phyloP scores from a whole-genome alignment of 305 asterid genomes.

The Solanum chacoense region DNA sequence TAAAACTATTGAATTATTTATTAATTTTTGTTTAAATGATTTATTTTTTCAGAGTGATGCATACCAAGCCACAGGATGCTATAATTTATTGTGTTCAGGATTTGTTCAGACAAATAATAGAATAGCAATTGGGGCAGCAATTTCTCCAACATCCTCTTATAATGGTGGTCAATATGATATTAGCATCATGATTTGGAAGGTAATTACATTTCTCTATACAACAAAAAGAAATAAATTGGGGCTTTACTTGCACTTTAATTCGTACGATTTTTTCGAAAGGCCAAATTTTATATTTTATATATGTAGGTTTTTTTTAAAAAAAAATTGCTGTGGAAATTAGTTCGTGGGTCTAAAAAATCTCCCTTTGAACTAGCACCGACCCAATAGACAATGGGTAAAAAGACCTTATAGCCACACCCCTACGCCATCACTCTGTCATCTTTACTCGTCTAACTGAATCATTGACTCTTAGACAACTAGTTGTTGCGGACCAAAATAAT shows the following conservation, averaged over 20 bases:
- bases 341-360: too few species aligned
- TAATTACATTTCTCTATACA: slow-evolving; percentile 8
- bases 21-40: not conserved
- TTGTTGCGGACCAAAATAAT: too few species aligned
- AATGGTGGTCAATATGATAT: slow-evolving; percentile 88
- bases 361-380: not conserved
- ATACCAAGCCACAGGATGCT: slow-evolving; percentile 90
- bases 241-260: too few species aligned
- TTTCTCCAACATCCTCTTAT: slow-evolving; percentile 77
- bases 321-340: too few species aligned
- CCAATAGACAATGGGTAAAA: not conserved
- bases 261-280: too few species aligned
- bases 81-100: slow-evolving; percentile 96
- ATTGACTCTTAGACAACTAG: not conserved
- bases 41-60: slow-evolving; percentile 71
- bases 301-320: too few species aligned
- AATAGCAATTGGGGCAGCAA: slow-evolving; percentile 96
- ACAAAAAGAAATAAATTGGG: too few species aligned
- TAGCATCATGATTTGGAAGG: slow-evolving; percentile 91
- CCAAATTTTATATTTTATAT: too few species aligned
- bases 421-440: not conserved
- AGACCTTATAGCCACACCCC: not conserved
- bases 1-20: not conserved
- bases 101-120: slow-evolving; percentile 81
- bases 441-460: not conserved